Evolutionary conservation across 208 protist genomes (phyloP).

Genomic region (Leishmania gerbilli): DNA sequence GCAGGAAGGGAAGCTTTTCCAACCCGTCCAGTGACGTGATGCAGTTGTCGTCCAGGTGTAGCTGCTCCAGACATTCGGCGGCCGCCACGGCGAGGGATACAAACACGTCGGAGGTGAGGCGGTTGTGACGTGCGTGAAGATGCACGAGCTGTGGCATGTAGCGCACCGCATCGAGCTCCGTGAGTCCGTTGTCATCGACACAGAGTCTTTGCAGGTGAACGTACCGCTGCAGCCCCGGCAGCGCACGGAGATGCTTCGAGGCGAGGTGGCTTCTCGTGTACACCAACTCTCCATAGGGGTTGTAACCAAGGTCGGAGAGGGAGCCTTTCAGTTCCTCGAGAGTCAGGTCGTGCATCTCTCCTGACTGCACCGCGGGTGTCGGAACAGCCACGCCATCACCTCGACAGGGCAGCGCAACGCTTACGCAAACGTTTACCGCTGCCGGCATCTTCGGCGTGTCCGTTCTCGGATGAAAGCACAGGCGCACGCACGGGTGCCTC

Average conservation of each 20-base stretch:
- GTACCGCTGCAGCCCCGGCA: constrained; percentile 47
- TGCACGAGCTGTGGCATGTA: constrained; percentile 56
- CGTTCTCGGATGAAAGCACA: neutral
- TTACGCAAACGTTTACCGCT: neutral
- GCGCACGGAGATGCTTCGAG: constrained; percentile 29
- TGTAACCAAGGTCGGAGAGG: constrained; percentile 60
- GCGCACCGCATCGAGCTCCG: constrained; percentile 52
- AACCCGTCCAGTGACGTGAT: constrained; percentile 61
- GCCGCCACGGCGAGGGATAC: constrained; percentile 34
- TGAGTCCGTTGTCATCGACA: constrained; percentile 68
- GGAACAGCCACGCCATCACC: neutral
- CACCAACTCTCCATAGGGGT: constrained; percentile 57
- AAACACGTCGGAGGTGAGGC: constrained; percentile 57
- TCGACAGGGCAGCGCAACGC: neutral
- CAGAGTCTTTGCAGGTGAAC: constrained; percentile 67
- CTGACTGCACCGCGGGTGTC: neutral
- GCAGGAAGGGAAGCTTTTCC: constrained; percentile 54
- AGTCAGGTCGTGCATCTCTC: constrained; percentile 3
- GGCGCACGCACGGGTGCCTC: neutral
- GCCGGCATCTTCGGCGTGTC: neutral
- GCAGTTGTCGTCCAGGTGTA: constrained; percentile 64
- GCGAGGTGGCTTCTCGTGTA: constrained; percentile 50
- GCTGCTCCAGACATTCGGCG: constrained; percentile 50
- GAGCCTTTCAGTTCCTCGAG: constrained; percentile 17
- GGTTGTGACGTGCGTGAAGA: constrained; percentile 67